Conservation (phyloP, 1,139 yeast genomes). For the Blastobotrys arbuscula region DNA sequence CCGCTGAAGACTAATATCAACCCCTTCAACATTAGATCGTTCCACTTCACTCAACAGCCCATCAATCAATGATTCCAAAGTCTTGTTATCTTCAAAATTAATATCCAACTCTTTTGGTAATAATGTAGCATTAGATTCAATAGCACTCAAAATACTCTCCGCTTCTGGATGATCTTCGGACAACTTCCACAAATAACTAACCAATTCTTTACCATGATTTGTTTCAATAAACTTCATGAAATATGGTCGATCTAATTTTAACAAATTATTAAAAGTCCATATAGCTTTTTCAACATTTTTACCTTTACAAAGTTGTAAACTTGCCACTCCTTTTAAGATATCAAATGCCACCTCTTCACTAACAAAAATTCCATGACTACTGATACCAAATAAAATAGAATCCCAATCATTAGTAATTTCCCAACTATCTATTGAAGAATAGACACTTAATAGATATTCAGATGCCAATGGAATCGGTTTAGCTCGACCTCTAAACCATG, state of each 20-base stretch:
- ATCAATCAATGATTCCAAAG: slow-evolving; percentile 17
- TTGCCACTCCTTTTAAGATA: slow-evolving; percentile 17
- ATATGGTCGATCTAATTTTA: slow-evolving; percentile 17
- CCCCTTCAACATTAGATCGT: slow-evolving; percentile 17
- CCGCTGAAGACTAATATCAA: slow-evolving; percentile 18
- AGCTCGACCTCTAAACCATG: slow-evolving; percentile 15
- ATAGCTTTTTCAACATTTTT: slow-evolving; percentile 17
- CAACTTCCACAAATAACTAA: slow-evolving; percentile 19
- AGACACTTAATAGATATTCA: slow-evolving; percentile 16
- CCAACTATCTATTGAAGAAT: slow-evolving; percentile 18
- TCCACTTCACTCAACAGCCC: slow-evolving; percentile 18
- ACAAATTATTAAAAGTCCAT: slow-evolving; percentile 16
- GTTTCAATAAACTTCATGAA: slow-evolving; percentile 19
- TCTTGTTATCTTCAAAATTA: slow-evolving; percentile 12
- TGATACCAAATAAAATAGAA: slow-evolving; percentile 22
- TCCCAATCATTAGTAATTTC: slow-evolving; percentile 19
- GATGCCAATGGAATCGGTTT: slow-evolving; percentile 20
- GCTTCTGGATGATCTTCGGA: slow-evolving; percentile 17
- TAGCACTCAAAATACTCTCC: slow-evolving; percentile 16
- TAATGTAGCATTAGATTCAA: slow-evolving; percentile 16
- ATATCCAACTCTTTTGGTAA: slow-evolving; percentile 8
- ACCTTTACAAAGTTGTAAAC: slow-evolving; percentile 15
- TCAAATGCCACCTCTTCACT: slow-evolving; percentile 19
- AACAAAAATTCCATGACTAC: slow-evolving; percentile 21
- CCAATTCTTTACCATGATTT: slow-evolving; percentile 18